These are phyloP conservation scores for Heritiera littoralis DNA, from an alignment of 345 rosid genomes.

Conservation along the genomic window DNA sequence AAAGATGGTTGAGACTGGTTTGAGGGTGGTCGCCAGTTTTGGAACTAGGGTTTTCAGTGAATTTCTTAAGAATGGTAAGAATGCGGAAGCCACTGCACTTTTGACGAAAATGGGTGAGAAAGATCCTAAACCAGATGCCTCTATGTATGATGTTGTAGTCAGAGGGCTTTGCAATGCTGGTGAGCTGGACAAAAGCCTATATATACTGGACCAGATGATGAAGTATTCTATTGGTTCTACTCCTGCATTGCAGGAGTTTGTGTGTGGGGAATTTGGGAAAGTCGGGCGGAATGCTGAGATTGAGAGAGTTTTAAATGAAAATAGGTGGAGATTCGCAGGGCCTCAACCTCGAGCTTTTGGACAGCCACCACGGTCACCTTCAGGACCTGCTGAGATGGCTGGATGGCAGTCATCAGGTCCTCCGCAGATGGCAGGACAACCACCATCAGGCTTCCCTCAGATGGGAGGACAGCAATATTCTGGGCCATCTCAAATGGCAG, in stretches of 20 bases:
- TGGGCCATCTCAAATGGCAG: conserved; percentile 23
- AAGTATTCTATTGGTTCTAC: conserved; percentile 60
- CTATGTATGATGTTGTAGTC: conserved; percentile 77
- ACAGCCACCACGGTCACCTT: background rate
- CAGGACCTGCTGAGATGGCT: conserved; percentile 11
- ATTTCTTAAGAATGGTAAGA: conserved; percentile 75
- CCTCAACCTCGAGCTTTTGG: conserved; percentile 22
- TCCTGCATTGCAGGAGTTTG: conserved; percentile 58
- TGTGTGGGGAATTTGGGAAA: conserved; percentile 49
- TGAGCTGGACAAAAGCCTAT: conserved; percentile 59
- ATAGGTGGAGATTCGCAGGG: conserved; percentile 42
- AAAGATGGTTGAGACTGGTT: conserved; percentile 72
- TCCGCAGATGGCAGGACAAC: conserved; percentile 32
- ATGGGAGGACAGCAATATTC: conserved; percentile 21
- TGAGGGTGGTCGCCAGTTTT: conserved; percentile 87
- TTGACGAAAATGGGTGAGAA: conserved; percentile 85
- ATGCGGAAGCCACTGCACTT: conserved; percentile 58
- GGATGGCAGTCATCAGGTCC: conserved; percentile 31
- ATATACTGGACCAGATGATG: conserved; percentile 67
- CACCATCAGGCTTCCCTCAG: conserved; percentile 28
- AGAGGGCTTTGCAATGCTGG: conserved; percentile 74
- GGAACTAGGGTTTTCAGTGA: conserved; percentile 68
- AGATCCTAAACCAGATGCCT: conserved; percentile 91
- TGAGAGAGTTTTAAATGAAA: conserved; percentile 56
- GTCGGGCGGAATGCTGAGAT: conserved; percentile 66